A percentile compares a stretch with the other conserved stretches of the same genome.
Conservation (phyloP, 768 basidiomycete genomes). For the Mycena belliarum region DNA sequence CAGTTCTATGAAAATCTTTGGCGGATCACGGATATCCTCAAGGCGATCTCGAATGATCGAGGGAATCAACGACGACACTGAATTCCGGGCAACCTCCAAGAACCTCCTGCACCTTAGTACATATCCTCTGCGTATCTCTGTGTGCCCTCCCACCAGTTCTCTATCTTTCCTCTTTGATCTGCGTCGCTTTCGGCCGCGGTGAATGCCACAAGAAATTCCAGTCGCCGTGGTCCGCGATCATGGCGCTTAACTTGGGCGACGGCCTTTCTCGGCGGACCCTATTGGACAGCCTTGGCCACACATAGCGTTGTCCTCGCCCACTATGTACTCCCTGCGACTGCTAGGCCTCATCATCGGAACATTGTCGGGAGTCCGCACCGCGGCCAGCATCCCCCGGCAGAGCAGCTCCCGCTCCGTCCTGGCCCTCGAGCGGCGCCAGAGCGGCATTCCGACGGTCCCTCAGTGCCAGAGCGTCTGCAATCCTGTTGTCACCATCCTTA, state of each 20-base stretch:
- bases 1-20: too few species aligned
- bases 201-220: not conserved
- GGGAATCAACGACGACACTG: too few species aligned
- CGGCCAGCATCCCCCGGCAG: not conserved
- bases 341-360: not conserved
- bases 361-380: not conserved
- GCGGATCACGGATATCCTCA: too few species aligned
- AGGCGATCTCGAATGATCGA: too few species aligned
- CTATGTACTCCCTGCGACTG: constrained; percentile 3
- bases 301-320: not conserved
- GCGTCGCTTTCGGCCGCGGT: not conserved
- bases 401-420: not conserved
- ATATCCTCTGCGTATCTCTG: too few species aligned
- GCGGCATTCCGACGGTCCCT: constrained; percentile 25
- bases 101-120: too few species aligned
- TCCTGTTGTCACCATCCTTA: constrained; percentile 26
- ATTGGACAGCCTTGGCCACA: too few species aligned
- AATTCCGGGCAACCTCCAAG: not conserved
- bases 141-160: too few species aligned
- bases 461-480: constrained; percentile 36
- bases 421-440: constrained; percentile 23
- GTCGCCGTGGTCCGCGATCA: not conserved
- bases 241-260: not conserved
- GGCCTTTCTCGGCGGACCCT: not conserved
- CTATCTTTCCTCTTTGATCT: not conserved